phyloP scores from a whole-genome alignment of 1,284 basidiomycete species.

The Microstroma glucosiphilum region DNA sequence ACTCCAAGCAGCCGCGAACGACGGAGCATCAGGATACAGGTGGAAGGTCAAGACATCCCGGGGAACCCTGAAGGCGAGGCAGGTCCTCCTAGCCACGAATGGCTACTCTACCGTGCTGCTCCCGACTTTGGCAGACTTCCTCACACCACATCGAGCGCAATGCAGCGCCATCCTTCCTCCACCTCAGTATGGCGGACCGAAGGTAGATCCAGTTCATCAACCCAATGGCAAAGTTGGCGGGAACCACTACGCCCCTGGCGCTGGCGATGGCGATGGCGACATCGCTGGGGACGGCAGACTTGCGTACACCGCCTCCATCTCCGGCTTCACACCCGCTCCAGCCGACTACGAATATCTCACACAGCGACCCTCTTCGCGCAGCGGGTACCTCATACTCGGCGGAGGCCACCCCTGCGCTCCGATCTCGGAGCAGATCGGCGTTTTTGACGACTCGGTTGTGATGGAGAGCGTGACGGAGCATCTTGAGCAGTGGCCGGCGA shows the following conservation, averaged over 20 bases:
- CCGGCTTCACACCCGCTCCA: neutral
- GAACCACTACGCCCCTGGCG: too few species aligned
- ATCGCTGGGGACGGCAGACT: neutral
- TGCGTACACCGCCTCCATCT: slow-evolving; percentile 8
- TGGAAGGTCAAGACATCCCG: slow-evolving; percentile 8
- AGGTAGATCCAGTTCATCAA: neutral
- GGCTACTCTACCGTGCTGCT: slow-evolving; percentile 11
- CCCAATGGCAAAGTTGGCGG: too few species aligned
- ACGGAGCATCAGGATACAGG: neutral
- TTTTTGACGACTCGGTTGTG: slow-evolving; percentile 8
- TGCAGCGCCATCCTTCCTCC: slow-evolving; percentile 11
- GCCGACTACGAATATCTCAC: slow-evolving; percentile 14
- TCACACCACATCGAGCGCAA: slow-evolving; percentile 11
- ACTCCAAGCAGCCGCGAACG: neutral
- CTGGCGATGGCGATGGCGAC: too few species aligned
- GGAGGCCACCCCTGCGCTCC: slow-evolving; percentile 2
- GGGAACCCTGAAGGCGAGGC: slow-evolving; percentile 1
- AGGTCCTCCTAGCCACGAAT: slow-evolving; percentile 14
- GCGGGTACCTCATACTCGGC: slow-evolving; percentile 10
- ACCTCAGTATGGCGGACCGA: neutral
- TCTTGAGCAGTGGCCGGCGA: neutral
- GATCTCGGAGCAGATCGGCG: slow-evolving; percentile 7
- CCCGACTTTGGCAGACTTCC: neutral
- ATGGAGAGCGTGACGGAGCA: neutral
- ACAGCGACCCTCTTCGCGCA: slow-evolving; percentile 1